Evolutionary conservation across 1,284 basidiomycete species (phyloP), one percentile per base, ranked within the genome.

Genomic region (Ceratobasidium sp.): DNA sequence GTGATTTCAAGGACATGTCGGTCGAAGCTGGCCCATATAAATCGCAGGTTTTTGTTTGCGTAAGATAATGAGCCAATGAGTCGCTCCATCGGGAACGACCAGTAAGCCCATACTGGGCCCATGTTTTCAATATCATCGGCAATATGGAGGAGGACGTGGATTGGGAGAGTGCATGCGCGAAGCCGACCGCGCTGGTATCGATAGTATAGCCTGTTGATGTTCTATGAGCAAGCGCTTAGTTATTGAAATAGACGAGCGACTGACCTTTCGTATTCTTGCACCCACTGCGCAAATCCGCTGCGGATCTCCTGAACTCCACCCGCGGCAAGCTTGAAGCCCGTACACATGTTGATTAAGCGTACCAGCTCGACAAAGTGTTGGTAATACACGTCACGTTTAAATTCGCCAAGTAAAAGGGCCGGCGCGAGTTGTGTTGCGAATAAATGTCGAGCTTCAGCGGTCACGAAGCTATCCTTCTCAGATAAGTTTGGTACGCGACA

Each of bases 361-460:
- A 88, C 85, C 0, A 89, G 83, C 0, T 80, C 12, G 4, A 87
- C 61, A 77, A 89, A 88, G 79, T 89, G 87, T 0, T 81, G 76
- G 78, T 86, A 88, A 52, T 75, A 78, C 0, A 4, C 4, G 4
- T 33, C 33, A 0, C 83, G 68, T 3, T 83, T 84, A 52, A 84
- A 84, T 0, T 82, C 80, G 0, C 80, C n/a, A 1, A 66, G 76
- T 0, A 89, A 84, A 0, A 89, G 81, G 1, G 85, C 81, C 0
- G 87, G 87, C 0, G 81, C 86, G 9, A 89, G 62, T 78, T 85
- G 87, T 13, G 82, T 80, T 1, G 82, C 83, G 85, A 86, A 88
- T 4, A 64, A 87, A 83, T 0, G 84, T 84, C 80, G 84, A 85
- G 0, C 78, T 79, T 86, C 84, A 0, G 85, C 84, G 0, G 83